Conservation (phyloP, 78 protist genomes). For the Dictyostelium purpureum region DNA sequence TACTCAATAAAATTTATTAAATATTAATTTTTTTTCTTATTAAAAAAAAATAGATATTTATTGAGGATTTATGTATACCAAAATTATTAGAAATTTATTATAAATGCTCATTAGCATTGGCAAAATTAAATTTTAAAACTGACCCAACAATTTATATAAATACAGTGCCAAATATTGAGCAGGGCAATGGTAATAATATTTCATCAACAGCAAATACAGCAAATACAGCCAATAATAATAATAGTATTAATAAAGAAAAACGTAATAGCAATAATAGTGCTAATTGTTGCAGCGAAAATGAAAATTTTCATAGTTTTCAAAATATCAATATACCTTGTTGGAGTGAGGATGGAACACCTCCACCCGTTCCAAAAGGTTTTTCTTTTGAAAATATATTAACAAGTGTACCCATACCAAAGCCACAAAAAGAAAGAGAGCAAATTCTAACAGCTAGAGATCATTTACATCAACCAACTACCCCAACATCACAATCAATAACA, state of each 20-base stretch:
- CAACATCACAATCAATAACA: not conserved
- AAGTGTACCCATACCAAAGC: constrained; percentile 16
- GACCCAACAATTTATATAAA: constrained; percentile 6
- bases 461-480: not conserved
- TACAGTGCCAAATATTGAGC: not conserved
- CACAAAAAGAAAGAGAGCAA: not conserved
- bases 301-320: not conserved
- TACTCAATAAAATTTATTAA: not conserved
- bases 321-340: not conserved
- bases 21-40: not conserved
- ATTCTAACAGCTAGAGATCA: not conserved
- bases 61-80: constrained; percentile 72
- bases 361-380: constrained; percentile 1
- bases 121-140: constrained; percentile 29
- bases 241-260: not conserved
- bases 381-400: constrained; percentile 1
- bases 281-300: not conserved
- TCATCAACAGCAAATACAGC: not conserved
- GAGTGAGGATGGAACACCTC: not conserved
- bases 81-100: constrained; percentile 58
- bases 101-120: constrained; percentile 33
- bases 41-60: constrained; percentile 34
- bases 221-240: not conserved
- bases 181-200: not conserved
- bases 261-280: not conserved